Percentiles rank a stretch among this genome's conserved stretches.
Conservation (phyloP, 352 stramenopile genomes). For the Phytopythium kandeliae region DNA sequence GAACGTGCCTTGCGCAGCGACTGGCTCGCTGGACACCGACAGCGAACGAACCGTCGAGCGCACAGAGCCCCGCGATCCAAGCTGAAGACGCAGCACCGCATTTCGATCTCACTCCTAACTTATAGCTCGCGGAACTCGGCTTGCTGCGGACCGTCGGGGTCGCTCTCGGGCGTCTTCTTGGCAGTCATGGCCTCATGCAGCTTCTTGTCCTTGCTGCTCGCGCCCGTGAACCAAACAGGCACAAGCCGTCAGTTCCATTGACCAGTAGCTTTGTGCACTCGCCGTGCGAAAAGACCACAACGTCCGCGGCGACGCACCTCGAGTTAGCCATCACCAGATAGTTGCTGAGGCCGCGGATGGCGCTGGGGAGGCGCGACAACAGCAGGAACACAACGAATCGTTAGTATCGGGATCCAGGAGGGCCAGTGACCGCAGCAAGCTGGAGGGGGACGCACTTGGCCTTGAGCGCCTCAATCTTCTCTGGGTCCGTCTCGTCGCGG, state of each 20-base stretch:
- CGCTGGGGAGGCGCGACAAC: slow-evolving; percentile 22
- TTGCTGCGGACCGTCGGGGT: slow-evolving; percentile 34
- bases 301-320: slow-evolving; percentile 26
- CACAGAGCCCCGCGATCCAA: too few species aligned
- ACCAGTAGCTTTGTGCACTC: background rate
- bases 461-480: slow-evolving; percentile 81
- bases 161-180: slow-evolving; percentile 24
- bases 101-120: slow-evolving; percentile 3
- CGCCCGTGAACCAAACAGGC: background rate
- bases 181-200: slow-evolving; percentile 77
- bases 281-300: background rate
- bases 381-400: background rate
- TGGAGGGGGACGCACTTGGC: slow-evolving; percentile 55
- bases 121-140: slow-evolving; percentile 81
- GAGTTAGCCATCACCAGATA: slow-evolving; percentile 86
- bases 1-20: too few species aligned
- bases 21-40: too few species aligned
- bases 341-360: slow-evolving; percentile 80
- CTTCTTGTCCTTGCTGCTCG: slow-evolving; percentile 79
- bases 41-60: too few species aligned
- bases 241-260: background rate
- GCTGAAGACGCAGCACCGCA: too few species aligned
- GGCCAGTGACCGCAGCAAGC: too few species aligned
- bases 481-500: slow-evolving; percentile 63
- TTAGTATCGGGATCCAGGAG: too few species aligned